Base-by-base conservation (phyloP, 2,329 filamentous ascomycete species). In the Penicillium capsulatum region DNA sequence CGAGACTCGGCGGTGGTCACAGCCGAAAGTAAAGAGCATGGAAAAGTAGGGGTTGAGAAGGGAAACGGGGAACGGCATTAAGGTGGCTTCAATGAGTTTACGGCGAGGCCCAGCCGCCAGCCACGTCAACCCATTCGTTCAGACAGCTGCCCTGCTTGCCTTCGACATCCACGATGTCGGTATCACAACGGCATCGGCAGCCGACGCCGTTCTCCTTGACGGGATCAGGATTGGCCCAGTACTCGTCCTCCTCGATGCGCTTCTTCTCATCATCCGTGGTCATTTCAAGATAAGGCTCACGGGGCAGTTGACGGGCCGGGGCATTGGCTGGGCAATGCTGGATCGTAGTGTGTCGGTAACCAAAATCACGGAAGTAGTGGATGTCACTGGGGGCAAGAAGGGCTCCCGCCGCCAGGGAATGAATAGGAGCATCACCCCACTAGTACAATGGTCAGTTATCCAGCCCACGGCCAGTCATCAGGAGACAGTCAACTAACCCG, bases 391-490 rank as follows among this genome's bases (percentile, higher is more conserved):
- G 81, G 2, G 80, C 76, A 20, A 98, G 77, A 11, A 98, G 81
- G 22, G 84, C 86, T 53, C 92, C 92, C 17, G 92, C 91, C 17
- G 92, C 92, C 36, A 98, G 84, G 26, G 92, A 98, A 71, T 98
- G 92, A 55, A 98, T 96, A 10, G 92, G 92, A 42, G 92, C 92
- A 69, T 98, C 92, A 69, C 92, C 92, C 92, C 92, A 98, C 87
- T 96, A 58, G 7, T n/a, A 24, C 42, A 31, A 50, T 54, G 73
- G 68, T 55, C 58, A 60, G 45, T 40, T 34, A 19, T 10, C 16
- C 40, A 34, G 37, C 27, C 22, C 10, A 7, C 14, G 15, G 37
- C 42, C 38, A 46, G 40, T 41, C 34, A 34, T 9, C 19, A 5
- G 19, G 5, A 35, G 11, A 24, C 3, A n/a, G 24, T 5, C 15